Base-by-base conservation (phyloP, 1,139 yeast species). In the Scheffersomyces cryptocercus region DNA sequence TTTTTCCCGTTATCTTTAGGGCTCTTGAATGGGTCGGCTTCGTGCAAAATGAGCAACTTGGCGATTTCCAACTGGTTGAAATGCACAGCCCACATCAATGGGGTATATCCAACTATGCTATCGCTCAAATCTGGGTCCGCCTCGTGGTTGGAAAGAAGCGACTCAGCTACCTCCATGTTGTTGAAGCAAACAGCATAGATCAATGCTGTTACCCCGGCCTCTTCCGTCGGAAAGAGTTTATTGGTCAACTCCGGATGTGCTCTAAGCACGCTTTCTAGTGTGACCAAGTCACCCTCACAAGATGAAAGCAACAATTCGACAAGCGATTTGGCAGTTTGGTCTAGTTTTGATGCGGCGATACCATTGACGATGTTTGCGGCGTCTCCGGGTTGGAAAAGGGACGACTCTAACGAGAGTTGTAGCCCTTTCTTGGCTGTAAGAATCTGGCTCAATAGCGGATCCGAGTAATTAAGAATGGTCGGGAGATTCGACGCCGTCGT, bases 111-210 rank as follows among this genome's bases (percentile, higher is more conserved):
- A 28, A 65, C 54, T n/a, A 69, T 45, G 1, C 71, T 59, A 47
- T 75, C 80, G 30, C 52, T 46, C 20, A 58, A 39, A 47, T 74
- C 78, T 2, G 75, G 75, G 47, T 74, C 77, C 1, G 69, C 75
- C 6, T 56, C 51, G 43, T 64, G 66, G 34, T 52, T 53, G 12
- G 52, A 41, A 30, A 75, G 54, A 29, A 83, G 59, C 3, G 73
- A 50, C 40, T 81, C 84, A 1, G 70, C 75, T 20, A 76, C 61
- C 5, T 64, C 71, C 5, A 53, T 47, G 37, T 80, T 69, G 43
- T 73, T 68, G 50, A 79, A 80, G 43, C 79, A 78, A 24, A 81
- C 68, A 10, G 84, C 79, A 54, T 72, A 79, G 1, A 80, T 68
- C 52, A 82, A 64, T 1, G 83, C 77, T 0, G 79, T 67, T 3